Conservation (phyloP, 2,329 filamentous ascomycete species). For the Dactylonectria estremocensis region DNA sequence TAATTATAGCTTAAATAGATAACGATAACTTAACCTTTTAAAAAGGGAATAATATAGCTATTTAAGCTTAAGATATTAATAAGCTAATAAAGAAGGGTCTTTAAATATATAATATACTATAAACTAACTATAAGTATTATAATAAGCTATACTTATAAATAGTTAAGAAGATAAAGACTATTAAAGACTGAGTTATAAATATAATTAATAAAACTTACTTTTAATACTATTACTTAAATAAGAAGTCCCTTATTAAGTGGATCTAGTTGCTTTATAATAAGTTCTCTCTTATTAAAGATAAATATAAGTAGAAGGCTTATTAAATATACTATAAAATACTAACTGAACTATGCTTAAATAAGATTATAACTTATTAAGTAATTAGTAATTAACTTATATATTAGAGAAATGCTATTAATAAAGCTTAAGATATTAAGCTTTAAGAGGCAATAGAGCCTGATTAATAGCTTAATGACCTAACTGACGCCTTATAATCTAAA, state of each 20-base stretch:
- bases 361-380: not conserved
- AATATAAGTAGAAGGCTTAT: not conserved
- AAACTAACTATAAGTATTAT: too few species aligned
- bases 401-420: not conserved
- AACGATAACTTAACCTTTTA: too few species aligned
- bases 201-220: not conserved
- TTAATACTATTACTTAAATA: not conserved
- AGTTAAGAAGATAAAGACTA: too few species aligned
- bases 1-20: too few species aligned
- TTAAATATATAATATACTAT: too few species aligned
- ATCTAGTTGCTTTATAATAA: not conserved
- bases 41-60: too few species aligned
- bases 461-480: not conserved
- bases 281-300: not conserved
- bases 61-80: too few species aligned
- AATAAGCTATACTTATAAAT: too few species aligned
- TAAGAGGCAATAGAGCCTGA: not conserved
- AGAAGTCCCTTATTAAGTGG: not conserved
- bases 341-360: not conserved
- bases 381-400: not conserved
- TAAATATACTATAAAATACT: not conserved
- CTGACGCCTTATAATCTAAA: not conserved
- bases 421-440: not conserved
- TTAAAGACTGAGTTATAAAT: not conserved
- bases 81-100: too few species aligned